Conservation (phyloP, 2,329 filamentous ascomycete species). For the Phaeosphaeriaceae sp. region DNA sequence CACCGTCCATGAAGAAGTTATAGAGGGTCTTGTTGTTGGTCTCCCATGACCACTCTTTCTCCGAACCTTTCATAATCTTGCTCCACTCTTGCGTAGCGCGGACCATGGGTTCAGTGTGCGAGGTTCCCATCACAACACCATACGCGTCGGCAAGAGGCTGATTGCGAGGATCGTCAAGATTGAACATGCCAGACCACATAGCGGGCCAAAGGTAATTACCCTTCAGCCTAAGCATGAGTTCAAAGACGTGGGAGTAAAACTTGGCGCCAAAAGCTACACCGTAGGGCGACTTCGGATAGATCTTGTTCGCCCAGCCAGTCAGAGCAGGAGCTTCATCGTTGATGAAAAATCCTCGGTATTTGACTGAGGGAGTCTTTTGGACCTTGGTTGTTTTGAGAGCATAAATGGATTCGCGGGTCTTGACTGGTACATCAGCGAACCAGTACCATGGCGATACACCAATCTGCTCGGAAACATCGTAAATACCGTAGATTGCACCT, state of each 20-base stretch:
- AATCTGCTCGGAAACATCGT: constrained; percentile 75
- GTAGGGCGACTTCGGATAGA: constrained; percentile 56
- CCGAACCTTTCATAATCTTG: constrained; percentile 56
- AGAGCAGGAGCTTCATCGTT: constrained; percentile 73
- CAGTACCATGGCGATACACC: constrained; percentile 75
- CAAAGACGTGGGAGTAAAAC: constrained; percentile 74
- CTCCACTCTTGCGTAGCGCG: constrained; percentile 61
- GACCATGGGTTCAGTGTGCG: constrained; percentile 75
- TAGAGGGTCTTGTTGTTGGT: constrained; percentile 72
- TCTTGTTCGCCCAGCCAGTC: constrained; percentile 69
- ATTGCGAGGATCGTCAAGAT: constrained; percentile 71
- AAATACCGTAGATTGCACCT: constrained; percentile 72
- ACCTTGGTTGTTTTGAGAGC: constrained; percentile 61
- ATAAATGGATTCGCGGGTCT: constrained; percentile 61
- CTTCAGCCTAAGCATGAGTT: constrained; percentile 70
- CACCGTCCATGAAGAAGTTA: constrained; percentile 72
- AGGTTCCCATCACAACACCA: constrained; percentile 74
- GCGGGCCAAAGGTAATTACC: constrained; percentile 81
- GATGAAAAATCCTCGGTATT: constrained; percentile 73
- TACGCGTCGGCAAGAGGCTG: constrained; percentile 75
- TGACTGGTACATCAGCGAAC: constrained; percentile 67
- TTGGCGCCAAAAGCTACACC: constrained; percentile 59
- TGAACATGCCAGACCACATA: constrained; percentile 74
- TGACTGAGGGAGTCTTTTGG: constrained; percentile 67
- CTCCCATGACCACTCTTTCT: constrained; percentile 68